Base-by-base conservation (phyloP, 768 basidiomycete species). In the Dictyophora rubrovolvata region DNA sequence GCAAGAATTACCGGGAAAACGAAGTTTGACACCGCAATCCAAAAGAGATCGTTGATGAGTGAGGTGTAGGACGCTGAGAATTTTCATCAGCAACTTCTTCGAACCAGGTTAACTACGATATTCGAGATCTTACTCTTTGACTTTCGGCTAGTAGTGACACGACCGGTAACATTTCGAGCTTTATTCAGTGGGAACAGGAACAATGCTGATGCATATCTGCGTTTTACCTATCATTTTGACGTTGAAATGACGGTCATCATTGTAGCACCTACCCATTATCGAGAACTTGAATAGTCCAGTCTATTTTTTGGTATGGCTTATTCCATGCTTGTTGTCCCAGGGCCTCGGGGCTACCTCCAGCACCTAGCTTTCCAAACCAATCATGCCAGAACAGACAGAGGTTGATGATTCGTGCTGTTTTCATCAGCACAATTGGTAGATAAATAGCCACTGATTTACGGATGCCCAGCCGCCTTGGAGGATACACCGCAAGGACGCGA, bases 1-100 rank as follows among this genome's bases (percentile, higher is more conserved):
- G 66, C 69, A 63, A 74, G 65, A 28, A 74, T 55, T 23, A 69
- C 66, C 14, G 74, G 75, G 62, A 75, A 70, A 42, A 75, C 66
- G 63, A 75, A 75, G 61, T 73, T 75, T 1, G 71, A 66, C 12
- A 68, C 53, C 0, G 73, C 69, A 56, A 76, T 71, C 48, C 67
- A 66, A 63, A 75, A 75, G 14, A 75, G 62, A 18, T 64, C 67
- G 17, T 65, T 68, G 18, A 74, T 34, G 20, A 68, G 68, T 1
- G 63, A 55, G 18, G 66, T 57, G 18, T 68, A 51, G 48, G 55
- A 63, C 46, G 63, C 65, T 67, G 54, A 56, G 7, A 18, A n/a
- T 28, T 28, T 28, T 28, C 28, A 28, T 28, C 28, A 28, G 28
- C 4, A 28, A 28, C 28, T 36, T 33, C 33, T 35, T 55, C 2